Conservation (phyloP, 164 flowering plant species). For the Stephania japonica region DNA sequence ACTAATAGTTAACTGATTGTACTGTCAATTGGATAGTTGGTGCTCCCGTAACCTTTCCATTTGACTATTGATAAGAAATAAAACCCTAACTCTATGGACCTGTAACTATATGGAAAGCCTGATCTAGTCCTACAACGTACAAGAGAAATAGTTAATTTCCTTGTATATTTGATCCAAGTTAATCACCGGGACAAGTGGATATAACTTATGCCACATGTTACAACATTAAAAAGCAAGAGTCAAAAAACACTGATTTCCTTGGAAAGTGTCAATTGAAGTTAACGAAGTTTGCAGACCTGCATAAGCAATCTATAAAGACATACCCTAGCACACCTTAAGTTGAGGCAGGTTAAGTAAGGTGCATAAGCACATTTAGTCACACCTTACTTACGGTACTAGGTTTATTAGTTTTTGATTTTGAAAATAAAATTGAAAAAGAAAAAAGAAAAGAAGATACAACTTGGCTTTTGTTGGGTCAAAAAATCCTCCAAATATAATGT, state of each 20-base stretch:
- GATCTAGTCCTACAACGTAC: background rate
- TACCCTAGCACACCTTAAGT: no score
- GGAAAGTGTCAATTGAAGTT: background rate
- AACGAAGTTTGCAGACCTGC: background rate
- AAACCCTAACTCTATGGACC: background rate
- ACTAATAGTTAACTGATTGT: background rate
- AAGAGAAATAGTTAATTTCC: background rate
- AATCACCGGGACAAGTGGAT: background rate
- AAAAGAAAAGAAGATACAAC: no score
- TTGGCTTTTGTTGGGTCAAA: no score
- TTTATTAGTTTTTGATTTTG: no score
- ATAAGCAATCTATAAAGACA: background rate
- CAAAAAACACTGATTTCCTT: background rate
- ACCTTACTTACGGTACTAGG: no score
- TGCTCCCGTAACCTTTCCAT: background rate
- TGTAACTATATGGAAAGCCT: background rate
- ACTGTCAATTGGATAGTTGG: background rate
- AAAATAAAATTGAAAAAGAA: no score
- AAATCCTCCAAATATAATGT: no score
- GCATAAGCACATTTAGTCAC: no score
- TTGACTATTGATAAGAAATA: background rate
- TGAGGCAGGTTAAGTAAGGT: no score
- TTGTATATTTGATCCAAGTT: background rate
- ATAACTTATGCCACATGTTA: background rate
- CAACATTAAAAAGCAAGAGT: background rate